These are phyloP conservation scores for Aspergillus nanangensis DNA, from an alignment of 495 filamentous ascomycete species.

Conservation along the genomic window DNA sequence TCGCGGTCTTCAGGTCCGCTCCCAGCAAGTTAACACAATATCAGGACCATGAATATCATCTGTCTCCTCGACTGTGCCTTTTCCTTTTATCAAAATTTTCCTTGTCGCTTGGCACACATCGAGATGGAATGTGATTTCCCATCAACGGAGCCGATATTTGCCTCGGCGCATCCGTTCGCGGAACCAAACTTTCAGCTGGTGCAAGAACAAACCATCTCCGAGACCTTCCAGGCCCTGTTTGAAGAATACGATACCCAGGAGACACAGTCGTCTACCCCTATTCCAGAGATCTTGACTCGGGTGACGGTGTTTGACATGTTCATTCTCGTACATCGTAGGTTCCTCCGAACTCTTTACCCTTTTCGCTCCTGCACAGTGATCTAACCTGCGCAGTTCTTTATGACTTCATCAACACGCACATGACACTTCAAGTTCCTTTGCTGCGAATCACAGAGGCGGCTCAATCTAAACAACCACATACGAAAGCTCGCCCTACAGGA, in stretches of 20 bases:
- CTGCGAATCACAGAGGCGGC: slow-evolving; percentile 12
- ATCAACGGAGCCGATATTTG: slow-evolving; percentile 32
- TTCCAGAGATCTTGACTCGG: slow-evolving; percentile 1
- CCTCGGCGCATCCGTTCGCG: slow-evolving; percentile 34
- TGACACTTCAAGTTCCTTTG: slow-evolving; percentile 34
- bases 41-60: slow-evolving; percentile 34
- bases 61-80: slow-evolving; percentile 41
- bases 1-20: neutral
- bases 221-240: slow-evolving; percentile 35
- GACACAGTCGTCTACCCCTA: neutral
- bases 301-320: slow-evolving; percentile 40
- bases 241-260: slow-evolving; percentile 12
- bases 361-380: neutral
- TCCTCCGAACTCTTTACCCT: neutral
- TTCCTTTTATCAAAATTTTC: slow-evolving; percentile 42
- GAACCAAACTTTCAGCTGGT: slow-evolving; percentile 31
- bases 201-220: slow-evolving; percentile 26
- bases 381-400: slow-evolving; percentile 30
- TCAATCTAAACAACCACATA: neutral
- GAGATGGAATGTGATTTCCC: slow-evolving; percentile 41
- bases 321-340: slow-evolving; percentile 39
- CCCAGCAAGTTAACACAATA: slow-evolving; percentile 9
- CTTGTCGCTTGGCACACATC: slow-evolving; percentile 31
- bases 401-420: slow-evolving; percentile 42
- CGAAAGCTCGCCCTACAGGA: slow-evolving; percentile 5